A percentile compares a stretch with the other conserved stretches of the same genome.
phyloP scores from a whole-genome alignment of 805 yeast genomes.

The Candida wancherniae region DNA sequence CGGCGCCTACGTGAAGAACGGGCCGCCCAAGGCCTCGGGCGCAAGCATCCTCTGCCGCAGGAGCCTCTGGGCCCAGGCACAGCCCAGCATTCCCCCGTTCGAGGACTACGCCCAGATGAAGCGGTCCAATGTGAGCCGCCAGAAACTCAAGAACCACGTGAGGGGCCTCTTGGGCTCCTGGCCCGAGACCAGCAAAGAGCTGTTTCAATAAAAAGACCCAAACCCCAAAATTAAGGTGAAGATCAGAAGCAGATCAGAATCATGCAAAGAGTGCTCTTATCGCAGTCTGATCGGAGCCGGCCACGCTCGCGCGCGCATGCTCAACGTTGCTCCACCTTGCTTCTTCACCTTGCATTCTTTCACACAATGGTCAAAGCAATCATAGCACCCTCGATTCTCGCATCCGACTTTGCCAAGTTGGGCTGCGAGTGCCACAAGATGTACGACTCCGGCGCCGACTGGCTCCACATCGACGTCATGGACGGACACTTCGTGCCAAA shows the following conservation, averaged over 20 bases:
- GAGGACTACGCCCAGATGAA: conserved; percentile 17
- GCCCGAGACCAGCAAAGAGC: conserved; percentile 43
- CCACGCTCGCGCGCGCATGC: background rate
- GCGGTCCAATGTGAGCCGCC: conserved; percentile 22
- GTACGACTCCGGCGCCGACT: conserved; percentile 79
- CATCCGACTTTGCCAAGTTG: conserved; percentile 85
- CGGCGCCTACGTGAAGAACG: conserved; percentile 48
- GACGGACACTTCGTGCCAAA: conserved; percentile 99
- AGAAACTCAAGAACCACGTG: conserved; percentile 22
- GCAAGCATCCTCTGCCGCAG: conserved; percentile 36
- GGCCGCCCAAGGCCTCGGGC: conserved; percentile 41
- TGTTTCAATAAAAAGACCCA: conserved; percentile 21
- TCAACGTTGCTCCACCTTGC: background rate
- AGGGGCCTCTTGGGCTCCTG: conserved; percentile 39
- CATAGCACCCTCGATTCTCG: conserved; percentile 91
- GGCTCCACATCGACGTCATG: conserved; percentile 98
- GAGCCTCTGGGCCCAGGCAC: conserved; percentile 15
- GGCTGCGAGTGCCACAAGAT: conserved; percentile 84
- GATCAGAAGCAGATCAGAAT: too few relatives aligned
- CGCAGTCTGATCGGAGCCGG: too few relatives aligned
- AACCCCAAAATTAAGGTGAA: too few relatives aligned
- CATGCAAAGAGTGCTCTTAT: too few relatives aligned
- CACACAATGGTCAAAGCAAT: conserved; percentile 67
- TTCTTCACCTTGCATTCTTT: conserved; percentile 1
- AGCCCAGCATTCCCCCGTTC: conserved; percentile 1